These are phyloP conservation scores for Solanum microdontum DNA, from an alignment of 257 asterid genomes.

Conservation along the genomic window DNA sequence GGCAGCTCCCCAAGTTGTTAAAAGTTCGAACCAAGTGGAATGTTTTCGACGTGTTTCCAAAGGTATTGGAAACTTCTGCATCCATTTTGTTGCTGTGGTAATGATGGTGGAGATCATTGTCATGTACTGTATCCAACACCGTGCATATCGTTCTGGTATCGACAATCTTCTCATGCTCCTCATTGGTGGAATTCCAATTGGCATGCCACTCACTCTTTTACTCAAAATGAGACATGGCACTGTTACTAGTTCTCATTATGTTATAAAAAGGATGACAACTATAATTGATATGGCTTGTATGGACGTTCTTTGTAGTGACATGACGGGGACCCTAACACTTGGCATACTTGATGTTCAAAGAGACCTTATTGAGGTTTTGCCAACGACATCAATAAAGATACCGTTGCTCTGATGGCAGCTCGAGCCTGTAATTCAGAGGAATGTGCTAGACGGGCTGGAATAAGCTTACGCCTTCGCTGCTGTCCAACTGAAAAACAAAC, in stretches of 20 bases:
- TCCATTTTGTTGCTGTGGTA: conserved; percentile 77
- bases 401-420: conserved; percentile 96
- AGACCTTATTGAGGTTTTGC: conserved; percentile 82
- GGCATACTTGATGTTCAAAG: conserved; percentile 85
- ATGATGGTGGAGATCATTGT: conserved; percentile 73
- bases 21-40: conserved; percentile 74
- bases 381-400: conserved; percentile 74
- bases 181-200: conserved; percentile 94
- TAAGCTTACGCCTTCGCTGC: conserved; percentile 64
- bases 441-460: conserved; percentile 70
- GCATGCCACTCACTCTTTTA: conserved; percentile 85
- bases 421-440: conserved; percentile 90
- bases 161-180: conserved; percentile 92
- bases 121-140: conserved; percentile 82
- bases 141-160: conserved; percentile 77
- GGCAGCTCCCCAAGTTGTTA: conserved; percentile 79
- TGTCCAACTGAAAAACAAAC: conserved; percentile 84
- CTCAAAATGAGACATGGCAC: conserved; percentile 77
- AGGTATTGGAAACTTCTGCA: conserved; percentile 86
- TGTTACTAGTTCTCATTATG: conserved; percentile 68
- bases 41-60: conserved; percentile 93
- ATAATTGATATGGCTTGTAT: conserved; percentile 96
- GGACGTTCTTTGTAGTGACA: conserved; percentile 95
- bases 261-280: conserved; percentile 86
- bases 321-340: conserved; percentile 68